Base-by-base conservation (phyloP, 441 rosid species). In the Erodium trifolium region DNA sequence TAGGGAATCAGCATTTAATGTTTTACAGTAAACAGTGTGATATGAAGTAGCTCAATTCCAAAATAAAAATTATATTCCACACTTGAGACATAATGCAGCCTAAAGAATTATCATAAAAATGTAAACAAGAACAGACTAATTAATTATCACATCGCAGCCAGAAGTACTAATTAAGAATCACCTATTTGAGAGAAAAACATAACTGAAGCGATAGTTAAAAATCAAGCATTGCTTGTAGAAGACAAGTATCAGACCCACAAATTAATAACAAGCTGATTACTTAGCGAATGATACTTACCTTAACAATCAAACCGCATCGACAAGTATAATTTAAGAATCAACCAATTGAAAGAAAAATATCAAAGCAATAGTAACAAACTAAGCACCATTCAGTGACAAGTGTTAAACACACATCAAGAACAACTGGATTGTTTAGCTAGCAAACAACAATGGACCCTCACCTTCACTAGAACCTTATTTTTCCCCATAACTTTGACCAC, bases 401-500 rank as follows among this genome's bases (percentile, higher is more conserved):
- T 34, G 37, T 34, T 34, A 5, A 34, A 5, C 37, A 41, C 47
- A 39, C 12, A 12, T 49, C 14, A 49, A 11, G 16, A 11, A 2
- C 16, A 49, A 49, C 8, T 13, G 5, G 55, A 51, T 53, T 10
- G 4, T 3, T 14, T 53, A 53, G 18, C 18, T 53, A 14, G 17
- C 5, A 51, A n/a, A 53, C 7, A 16, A 53, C 5, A 53, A 14
- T 9, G 0, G 5, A 14, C 51, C 41, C 72, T 35, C 82, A 89
- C 99, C 97, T 93, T 93, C 68, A 93, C 97, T 55, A 91, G 77
- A 76, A 93, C 99, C 77, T 89, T 93, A 76, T 93, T 93, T 76
- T 93, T 93, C 3, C 99, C 99, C 99, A 93, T 93, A 9, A 89
- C 93, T 85, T 93, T 93, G 51, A 93, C 99, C 71, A 91, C 99